These are phyloP conservation scores for Plasmodium malariae DNA, from an alignment of 169 alveolate genomes.

Conservation along the genomic window DNA sequence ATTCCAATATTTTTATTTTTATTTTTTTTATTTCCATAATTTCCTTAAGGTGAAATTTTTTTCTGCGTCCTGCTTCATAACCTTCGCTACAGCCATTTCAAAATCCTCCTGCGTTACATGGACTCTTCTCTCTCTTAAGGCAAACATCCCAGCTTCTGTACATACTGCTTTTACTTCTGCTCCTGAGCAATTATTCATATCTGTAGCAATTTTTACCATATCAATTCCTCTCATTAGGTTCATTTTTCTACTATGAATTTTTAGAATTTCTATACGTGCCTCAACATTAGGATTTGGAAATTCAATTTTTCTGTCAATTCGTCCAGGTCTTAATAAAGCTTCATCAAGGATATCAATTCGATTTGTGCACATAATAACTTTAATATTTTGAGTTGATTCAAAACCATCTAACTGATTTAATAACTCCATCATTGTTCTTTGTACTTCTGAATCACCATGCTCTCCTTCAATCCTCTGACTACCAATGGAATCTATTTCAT, in stretches of 20 bases:
- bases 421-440: slow-evolving; percentile 93
- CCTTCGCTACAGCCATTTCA: slow-evolving; percentile 97
- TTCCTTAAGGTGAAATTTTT: slow-evolving; percentile 92
- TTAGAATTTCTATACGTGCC: slow-evolving; percentile 96
- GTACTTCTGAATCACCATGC: slow-evolving; percentile 97
- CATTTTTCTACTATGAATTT: slow-evolving; percentile 98
- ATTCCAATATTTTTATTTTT: background rate
- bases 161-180: slow-evolving; percentile 99
- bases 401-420: slow-evolving; percentile 99
- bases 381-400: slow-evolving; percentile 98
- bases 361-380: slow-evolving; percentile 99
- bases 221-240: slow-evolving; percentile 97
- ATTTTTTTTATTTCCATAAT: slow-evolving; percentile 89
- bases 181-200: slow-evolving; percentile 97
- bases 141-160: slow-evolving; percentile 99
- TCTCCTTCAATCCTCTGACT: slow-evolving; percentile 95
- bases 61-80: slow-evolving; percentile 95
- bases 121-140: slow-evolving; percentile 98
- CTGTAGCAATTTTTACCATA: slow-evolving; percentile 94
- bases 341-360: slow-evolving; percentile 99
- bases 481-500: slow-evolving; percentile 98
- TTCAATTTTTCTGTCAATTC: slow-evolving; percentile 98
- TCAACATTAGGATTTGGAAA: slow-evolving; percentile 95
- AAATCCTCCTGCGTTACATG: slow-evolving; percentile 99
- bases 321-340: slow-evolving; percentile 98